Conservation (phyloP, 1,284 basidiomycete species). For the Sphaerobolus stellatus region DNA sequence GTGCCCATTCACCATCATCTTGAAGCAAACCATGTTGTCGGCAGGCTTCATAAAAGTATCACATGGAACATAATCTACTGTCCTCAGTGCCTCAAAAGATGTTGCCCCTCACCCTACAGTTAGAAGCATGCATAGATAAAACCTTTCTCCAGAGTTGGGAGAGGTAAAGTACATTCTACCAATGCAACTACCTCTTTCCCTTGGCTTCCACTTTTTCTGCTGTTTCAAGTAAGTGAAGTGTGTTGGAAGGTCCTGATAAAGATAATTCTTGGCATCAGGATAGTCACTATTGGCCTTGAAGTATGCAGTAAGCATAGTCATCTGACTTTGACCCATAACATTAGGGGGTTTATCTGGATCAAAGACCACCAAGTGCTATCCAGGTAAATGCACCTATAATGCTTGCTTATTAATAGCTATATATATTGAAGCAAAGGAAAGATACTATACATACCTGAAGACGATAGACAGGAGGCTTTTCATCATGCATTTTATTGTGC, state of each 20-base stretch:
- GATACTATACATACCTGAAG: not conserved
- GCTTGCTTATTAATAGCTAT: too few species aligned
- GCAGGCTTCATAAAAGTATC: conserved; percentile 38
- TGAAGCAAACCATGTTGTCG: conserved; percentile 39
- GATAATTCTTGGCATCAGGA: conserved; percentile 26
- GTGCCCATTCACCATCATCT: conserved; percentile 38
- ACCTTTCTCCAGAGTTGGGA: conserved; percentile 35
- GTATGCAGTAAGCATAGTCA: conserved; percentile 40
- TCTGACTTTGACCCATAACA: conserved; percentile 16
- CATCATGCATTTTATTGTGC: conserved; percentile 33
- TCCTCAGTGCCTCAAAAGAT: conserved; percentile 38
- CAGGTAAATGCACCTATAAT: conserved; percentile 28
- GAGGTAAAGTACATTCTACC: conserved; percentile 39
- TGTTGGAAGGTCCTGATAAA: conserved; percentile 45
- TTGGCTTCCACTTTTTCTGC: conserved; percentile 26
- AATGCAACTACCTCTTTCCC: conserved; percentile 27
- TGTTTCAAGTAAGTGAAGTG: conserved; percentile 22
- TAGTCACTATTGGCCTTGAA: conserved; percentile 44
- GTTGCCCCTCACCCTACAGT: conserved; percentile 35
- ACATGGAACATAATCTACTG: conserved; percentile 16
- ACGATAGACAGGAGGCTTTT: conserved; percentile 33
- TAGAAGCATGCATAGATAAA: conserved; percentile 39
- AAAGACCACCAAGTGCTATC: conserved; percentile 37
- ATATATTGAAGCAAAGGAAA: too few species aligned
- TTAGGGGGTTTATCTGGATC: too few species aligned